phyloP scores from a whole-genome alignment of 129 eudicot species.

The Kitagawia praeruptora region DNA sequence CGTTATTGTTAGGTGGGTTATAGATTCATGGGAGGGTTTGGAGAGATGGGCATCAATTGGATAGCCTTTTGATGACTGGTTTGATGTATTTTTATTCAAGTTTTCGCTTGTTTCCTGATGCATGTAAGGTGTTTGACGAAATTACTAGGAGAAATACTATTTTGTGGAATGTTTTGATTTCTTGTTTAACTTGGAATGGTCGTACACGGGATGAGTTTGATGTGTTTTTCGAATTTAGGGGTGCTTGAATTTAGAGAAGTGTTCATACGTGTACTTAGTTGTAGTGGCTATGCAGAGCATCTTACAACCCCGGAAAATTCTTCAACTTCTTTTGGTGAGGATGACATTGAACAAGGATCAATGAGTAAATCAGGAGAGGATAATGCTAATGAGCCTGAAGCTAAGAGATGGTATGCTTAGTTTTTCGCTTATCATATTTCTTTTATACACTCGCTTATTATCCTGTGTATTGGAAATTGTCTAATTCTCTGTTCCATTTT shows the following conservation, averaged over 20 bases:
- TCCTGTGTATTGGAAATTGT: too few species aligned
- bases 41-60: slow-evolving; percentile 48
- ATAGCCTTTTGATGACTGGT: slow-evolving; percentile 51
- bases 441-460: not conserved
- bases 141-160: slow-evolving; percentile 48
- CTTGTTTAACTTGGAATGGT: too few species aligned
- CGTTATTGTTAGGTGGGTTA: slow-evolving; percentile 30
- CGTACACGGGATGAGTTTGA: too few species aligned
- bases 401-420: slow-evolving; percentile 78
- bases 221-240: too few species aligned
- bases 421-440: not conserved
- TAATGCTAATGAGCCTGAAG: slow-evolving; percentile 66
- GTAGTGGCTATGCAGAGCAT: slow-evolving; percentile 32
- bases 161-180: too few species aligned
- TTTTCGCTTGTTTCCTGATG: too few species aligned
- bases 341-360: slow-evolving; percentile 72
- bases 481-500: not conserved
- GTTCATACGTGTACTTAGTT: too few species aligned
- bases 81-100: too few species aligned
- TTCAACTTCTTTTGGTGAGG: slow-evolving; percentile 71
- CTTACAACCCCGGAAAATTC: slow-evolving; percentile 48
- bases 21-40: slow-evolving; percentile 58
- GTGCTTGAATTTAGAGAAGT: too few species aligned
- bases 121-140: slow-evolving; percentile 75
- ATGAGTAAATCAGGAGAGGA: slow-evolving; percentile 71